Percentiles rank a stretch among this genome's conserved stretches.
phyloP scores from a whole-genome alignment of 2,329 filamentous ascomycete genomes.

The Fusarium circinatum region DNA sequence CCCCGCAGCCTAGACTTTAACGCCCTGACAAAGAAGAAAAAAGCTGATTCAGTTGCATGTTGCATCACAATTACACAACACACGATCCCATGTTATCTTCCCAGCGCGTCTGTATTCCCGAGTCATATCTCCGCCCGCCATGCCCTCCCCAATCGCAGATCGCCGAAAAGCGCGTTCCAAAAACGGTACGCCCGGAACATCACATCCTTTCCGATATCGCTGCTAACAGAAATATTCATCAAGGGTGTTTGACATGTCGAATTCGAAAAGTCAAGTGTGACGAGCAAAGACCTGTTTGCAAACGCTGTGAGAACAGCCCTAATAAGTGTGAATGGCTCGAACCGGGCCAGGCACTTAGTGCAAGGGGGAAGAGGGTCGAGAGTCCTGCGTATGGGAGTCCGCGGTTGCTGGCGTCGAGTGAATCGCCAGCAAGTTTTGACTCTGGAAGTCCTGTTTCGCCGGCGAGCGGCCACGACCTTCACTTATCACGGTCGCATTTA shows the following conservation, averaged over 20 bases:
- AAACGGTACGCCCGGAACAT: conserved; percentile 22
- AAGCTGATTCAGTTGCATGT: neutral
- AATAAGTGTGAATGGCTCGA: conserved; percentile 39
- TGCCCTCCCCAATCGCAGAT: conserved; percentile 16
- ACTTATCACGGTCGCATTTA: neutral
- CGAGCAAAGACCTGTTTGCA: conserved; percentile 29
- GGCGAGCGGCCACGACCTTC: neutral
- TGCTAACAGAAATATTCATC: neutral
- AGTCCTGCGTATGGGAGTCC: neutral
- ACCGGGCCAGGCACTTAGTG: conserved; percentile 14
- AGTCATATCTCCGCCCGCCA: neutral
- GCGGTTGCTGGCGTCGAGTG: neutral
- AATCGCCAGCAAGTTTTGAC: neutral
- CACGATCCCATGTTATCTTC: neutral
- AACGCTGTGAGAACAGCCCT: conserved; percentile 29
- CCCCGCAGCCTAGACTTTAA: neutral
- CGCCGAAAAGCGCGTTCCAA: conserved; percentile 34
- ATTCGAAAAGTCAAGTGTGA: conserved; percentile 41
- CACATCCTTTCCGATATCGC: neutral
- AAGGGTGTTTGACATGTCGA: conserved; percentile 37
- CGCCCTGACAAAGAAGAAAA: neutral
- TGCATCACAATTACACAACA: neutral
- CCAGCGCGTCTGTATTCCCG: neutral
- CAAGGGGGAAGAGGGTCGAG: neutral
- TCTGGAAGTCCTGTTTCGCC: neutral